Evolutionary conservation across 345 rosid species (phyloP), one percentile per base, ranked within the genome.

Genomic region (Pelargonium nanum): DNA sequence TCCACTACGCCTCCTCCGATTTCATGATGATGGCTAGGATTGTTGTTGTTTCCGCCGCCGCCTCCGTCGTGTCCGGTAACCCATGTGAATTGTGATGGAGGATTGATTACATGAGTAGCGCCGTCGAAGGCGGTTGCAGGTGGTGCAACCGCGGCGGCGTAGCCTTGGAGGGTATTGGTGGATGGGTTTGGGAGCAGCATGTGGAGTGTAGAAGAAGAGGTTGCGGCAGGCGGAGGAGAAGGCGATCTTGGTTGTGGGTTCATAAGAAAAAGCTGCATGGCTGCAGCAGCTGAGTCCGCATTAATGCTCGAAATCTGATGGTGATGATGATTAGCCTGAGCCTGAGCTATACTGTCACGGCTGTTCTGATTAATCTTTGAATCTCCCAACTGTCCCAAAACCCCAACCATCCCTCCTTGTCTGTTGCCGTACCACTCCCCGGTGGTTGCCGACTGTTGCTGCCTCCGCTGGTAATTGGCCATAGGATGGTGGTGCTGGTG

Each of bases 251-350:
- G 87, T 40, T 77, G 85, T n/a, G 92, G 93, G 67, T 87, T 90
- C 93, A 87, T 85, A 56, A 86, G 72, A 66, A 85, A 88, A 61
- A 91, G 89, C 68, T 88, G 95, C 96, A 91, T 91, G 85, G 96
- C 92, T 19, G 91, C 86, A 0, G 91, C 86, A 0, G 94, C 89
- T 21, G 86, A 78, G 55, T 80, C 78, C 57, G 83, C 88, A 78
- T 84, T 86, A 64, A 86, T 77, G 61, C 76, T 75, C 52, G 91
- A 75, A 67, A 90, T 80, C 75, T 82, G 86, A 53, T 83, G 78
- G 32, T 77, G 82, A 28, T 75, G 72, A 26, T 24, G 65, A 54
- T 48, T 54, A 26, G 22, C 57, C 34, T 70, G 74, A 25, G 19
- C 73, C n/a, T 68, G 81, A 48, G 75, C 60, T 64, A 64, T 56